Evolutionary conservation across 2,329 filamentous ascomycete species (phyloP).

Genomic region (Mycosphaerella sp.): DNA sequence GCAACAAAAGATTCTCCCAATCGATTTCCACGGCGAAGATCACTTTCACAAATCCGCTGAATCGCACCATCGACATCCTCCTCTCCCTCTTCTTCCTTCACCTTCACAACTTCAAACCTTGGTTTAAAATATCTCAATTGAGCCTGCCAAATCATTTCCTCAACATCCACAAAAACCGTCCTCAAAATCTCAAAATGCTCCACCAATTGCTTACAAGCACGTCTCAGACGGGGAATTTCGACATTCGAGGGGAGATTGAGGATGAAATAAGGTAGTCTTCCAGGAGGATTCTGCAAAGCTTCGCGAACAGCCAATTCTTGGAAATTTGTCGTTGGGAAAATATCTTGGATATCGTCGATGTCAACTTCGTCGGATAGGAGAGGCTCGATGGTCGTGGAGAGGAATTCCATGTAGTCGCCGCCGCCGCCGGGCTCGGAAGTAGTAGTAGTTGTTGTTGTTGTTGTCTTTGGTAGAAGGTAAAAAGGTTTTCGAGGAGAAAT

Average conservation of each 20-base stretch:
- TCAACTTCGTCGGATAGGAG: neutral
- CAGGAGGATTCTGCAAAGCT: slow-evolving; percentile 10
- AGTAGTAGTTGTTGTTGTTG: too few relatives aligned
- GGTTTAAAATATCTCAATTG: slow-evolving; percentile 35
- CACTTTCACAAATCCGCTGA: too few relatives aligned
- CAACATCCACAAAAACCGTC: slow-evolving; percentile 46
- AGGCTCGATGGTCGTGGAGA: slow-evolving; percentile 1
- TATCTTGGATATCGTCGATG: slow-evolving; percentile 14
- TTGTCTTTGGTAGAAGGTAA: neutral
- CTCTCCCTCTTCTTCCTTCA: too few relatives aligned
- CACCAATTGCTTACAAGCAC: slow-evolving; percentile 17
- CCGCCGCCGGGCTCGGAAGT: neutral
- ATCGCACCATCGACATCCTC: too few relatives aligned
- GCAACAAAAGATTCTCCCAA: slow-evolving; percentile 21
- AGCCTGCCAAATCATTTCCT: slow-evolving; percentile 39
- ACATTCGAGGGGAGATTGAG: slow-evolving; percentile 21
- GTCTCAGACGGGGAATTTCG: slow-evolving; percentile 19
- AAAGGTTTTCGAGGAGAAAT: slow-evolving; percentile 4
- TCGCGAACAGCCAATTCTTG: slow-evolving; percentile 19
- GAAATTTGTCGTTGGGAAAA: slow-evolving; percentile 23
- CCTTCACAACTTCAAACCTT: slow-evolving; percentile 19
- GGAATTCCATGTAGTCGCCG: slow-evolving; percentile 2
- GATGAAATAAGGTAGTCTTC: slow-evolving; percentile 21
- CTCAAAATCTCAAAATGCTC: slow-evolving; percentile 44
- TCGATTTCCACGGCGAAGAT: too few relatives aligned